Conservation (phyloP, 331 rosid species). For the Erythrophleum ivorense region DNA sequence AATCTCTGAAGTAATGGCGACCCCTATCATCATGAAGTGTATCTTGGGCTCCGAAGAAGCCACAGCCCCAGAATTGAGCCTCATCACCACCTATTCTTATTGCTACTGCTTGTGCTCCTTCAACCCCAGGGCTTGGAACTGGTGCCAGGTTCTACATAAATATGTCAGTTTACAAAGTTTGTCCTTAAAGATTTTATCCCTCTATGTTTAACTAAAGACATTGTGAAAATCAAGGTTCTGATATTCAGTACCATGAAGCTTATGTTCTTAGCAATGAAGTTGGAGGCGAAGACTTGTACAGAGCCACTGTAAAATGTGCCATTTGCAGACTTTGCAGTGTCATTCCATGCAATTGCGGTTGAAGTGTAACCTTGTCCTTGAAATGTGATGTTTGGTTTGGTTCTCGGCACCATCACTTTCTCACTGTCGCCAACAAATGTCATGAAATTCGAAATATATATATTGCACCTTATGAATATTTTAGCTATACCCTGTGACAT, state of each 20-base stretch:
- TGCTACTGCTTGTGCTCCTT: conserved; percentile 90
- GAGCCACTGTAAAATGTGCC: conserved; percentile 90
- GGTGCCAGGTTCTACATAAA: conserved; percentile 79
- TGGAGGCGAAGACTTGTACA: conserved; percentile 82
- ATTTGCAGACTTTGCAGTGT: conserved; percentile 79
- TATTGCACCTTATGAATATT: no score
- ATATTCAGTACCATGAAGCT: conserved; percentile 74
- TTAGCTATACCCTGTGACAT: no score
- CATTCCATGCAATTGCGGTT: conserved; percentile 81
- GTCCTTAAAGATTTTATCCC: no score
- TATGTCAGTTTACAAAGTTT: background rate
- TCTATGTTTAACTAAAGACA: background rate
- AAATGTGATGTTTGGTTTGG: conserved; percentile 75
- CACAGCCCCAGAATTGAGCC: conserved; percentile 86
- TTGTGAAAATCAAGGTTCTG: background rate
- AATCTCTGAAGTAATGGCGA: conserved; percentile 89
- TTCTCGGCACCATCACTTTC: conserved; percentile 65
- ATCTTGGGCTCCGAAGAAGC: conserved; percentile 95
- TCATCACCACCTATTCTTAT: conserved; percentile 76
- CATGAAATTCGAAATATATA: no score
- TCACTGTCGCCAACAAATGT: conserved; percentile 51
- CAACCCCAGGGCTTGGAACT: conserved; percentile 76
- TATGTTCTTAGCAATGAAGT: conserved; percentile 86
- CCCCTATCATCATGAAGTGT: conserved; percentile 92
- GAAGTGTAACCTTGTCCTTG: conserved; percentile 86